Evolutionary conservation across 2,329 filamentous ascomycete genomes (phyloP).

Genomic region (Alternaria brassicae): DNA sequence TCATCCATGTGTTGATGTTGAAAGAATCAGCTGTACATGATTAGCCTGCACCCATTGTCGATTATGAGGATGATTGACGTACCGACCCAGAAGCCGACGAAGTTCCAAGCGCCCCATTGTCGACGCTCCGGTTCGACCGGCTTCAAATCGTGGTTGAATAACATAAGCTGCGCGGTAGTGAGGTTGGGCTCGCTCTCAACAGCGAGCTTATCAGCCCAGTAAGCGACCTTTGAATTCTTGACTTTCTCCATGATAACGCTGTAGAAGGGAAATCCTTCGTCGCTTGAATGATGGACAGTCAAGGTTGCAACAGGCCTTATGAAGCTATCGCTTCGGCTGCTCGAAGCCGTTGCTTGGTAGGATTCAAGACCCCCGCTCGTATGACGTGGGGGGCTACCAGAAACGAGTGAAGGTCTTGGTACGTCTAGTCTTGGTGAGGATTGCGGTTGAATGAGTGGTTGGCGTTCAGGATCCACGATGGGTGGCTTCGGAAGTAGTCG

Average conservation of each 20-base stretch:
- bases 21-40: slow-evolving; percentile 50
- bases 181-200: slow-evolving; percentile 79
- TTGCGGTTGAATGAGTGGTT: slow-evolving; percentile 34
- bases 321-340: slow-evolving; percentile 27
- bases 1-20: slow-evolving; percentile 85
- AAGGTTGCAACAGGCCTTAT: slow-evolving; percentile 31
- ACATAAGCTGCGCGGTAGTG: slow-evolving; percentile 80
- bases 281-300: slow-evolving; percentile 22
- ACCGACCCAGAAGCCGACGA: slow-evolving; percentile 84
- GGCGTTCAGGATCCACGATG: slow-evolving; percentile 32
- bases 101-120: slow-evolving; percentile 88
- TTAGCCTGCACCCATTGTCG: slow-evolving; percentile 16
- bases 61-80: slow-evolving; percentile 14
- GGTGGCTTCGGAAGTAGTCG: slow-evolving; percentile 1
- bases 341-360: slow-evolving; percentile 28
- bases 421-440: slow-evolving; percentile 20
- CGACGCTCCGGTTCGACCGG: slow-evolving; percentile 76
- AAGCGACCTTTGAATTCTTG: slow-evolving; percentile 47
- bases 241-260: slow-evolving; percentile 52
- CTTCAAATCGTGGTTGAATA: slow-evolving; percentile 84
- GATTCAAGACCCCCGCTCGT: slow-evolving; percentile 31
- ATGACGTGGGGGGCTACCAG: slow-evolving; percentile 39
- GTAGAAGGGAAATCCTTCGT: slow-evolving; percentile 18
- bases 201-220: slow-evolving; percentile 65
- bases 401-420: slow-evolving; percentile 24